Base-by-base conservation (phyloP, 495 filamentous ascomycete species). In the Penicillium herquei region DNA sequence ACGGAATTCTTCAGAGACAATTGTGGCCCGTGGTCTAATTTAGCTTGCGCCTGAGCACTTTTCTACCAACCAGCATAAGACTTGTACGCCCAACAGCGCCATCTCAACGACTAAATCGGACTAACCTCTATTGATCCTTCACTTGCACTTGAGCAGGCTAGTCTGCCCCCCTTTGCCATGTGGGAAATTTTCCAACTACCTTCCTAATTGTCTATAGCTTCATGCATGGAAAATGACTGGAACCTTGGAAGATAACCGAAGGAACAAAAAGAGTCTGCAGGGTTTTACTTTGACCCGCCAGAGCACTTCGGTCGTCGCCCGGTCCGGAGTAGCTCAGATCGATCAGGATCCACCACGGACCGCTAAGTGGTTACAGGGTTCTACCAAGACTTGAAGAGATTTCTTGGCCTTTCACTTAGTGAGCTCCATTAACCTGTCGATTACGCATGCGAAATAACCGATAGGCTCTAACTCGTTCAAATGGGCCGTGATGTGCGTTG, bases 61-160 rank as follows among this genome's bases (percentile, higher is more conserved):
- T 7, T 52, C 37, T 32, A n/a, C 44, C 53, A 53, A 49, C 44
- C 39, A 53, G 10, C 14, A 53, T 6, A 13, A 26, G 1, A 14
- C 6, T 8, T 9, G 3, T 31, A 32, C 39, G 39, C 54, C 54
- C 12, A 11, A 11, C 26, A 26, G 21, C 21, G 21, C 21, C 21
- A 26, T 26, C 21, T 26, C 4, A 4, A 26, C 13, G 21, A 10
- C 26, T 7, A 46, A n/a, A 5, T 46, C 11, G 17, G 42, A 16
- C 42, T 16, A 44, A 44, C 8, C 5, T 44, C 12, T 11, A 30
- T 44, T 44, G 42, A 31, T 31, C 42, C 18, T 32, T 18, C 21
- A 26, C 21, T 26, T 26, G 21, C 21, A 26, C 21, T 26, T 26
- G 21, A 26, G 21, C 21, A 26, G 21, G 8, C 9, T 44, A 46